Evolutionary conservation across 768 basidiomycete genomes (phyloP).

Genomic region (Lentinula detonsa): DNA sequence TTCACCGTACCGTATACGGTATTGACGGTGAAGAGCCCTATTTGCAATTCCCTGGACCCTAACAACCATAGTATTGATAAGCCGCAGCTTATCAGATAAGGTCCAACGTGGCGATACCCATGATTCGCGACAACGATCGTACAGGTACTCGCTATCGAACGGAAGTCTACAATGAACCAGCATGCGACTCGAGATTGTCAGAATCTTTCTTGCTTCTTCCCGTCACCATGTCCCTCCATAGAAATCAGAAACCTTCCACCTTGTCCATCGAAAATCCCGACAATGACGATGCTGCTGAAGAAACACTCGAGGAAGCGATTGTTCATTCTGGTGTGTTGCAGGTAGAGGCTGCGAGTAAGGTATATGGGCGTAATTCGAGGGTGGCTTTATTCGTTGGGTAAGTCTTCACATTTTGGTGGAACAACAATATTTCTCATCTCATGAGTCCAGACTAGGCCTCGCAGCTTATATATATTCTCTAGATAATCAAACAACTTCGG

Average conservation of each 20-base stretch:
- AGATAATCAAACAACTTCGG: conserved; percentile 63
- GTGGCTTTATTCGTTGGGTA: conserved; percentile 61
- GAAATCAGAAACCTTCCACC: background rate
- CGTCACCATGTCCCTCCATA: background rate
- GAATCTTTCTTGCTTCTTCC: background rate
- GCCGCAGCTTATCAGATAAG: too few relatives aligned
- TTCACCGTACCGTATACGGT: too few relatives aligned
- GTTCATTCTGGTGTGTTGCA: conserved; percentile 37
- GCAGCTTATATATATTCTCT: conserved; percentile 76
- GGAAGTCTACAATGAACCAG: too few relatives aligned
- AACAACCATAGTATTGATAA: too few relatives aligned
- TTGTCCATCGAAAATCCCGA: background rate
- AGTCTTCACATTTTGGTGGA: conserved; percentile 1
- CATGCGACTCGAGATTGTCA: too few relatives aligned
- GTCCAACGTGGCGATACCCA: too few relatives aligned
- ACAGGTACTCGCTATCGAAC: too few relatives aligned
- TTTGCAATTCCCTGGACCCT: too few relatives aligned
- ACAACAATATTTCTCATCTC: background rate
- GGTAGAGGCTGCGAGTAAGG: conserved; percentile 45
- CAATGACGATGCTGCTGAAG: background rate
- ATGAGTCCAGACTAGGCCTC: conserved; percentile 41
- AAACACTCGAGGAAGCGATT: conserved; percentile 10
- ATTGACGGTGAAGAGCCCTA: too few relatives aligned
- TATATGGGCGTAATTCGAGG: conserved; percentile 47
- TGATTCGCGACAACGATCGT: too few relatives aligned